Conservation (phyloP, 371 early-diverging fungal genomes). For the Apophysomyces ossiformis region DNA sequence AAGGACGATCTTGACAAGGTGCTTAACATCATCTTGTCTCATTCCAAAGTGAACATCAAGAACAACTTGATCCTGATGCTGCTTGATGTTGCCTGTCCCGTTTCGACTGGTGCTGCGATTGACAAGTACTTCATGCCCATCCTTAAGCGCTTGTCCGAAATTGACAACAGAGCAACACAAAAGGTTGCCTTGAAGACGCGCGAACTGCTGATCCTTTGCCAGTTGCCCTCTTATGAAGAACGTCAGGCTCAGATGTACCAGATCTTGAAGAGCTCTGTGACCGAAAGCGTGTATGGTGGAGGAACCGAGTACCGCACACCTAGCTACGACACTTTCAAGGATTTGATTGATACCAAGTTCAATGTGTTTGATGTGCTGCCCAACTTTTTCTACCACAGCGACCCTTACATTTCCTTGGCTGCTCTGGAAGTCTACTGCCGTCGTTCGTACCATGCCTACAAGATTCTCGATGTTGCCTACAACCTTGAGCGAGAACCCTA, state of each 20-base stretch:
- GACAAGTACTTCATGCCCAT: conserved; percentile 79
- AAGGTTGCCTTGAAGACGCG: conserved; percentile 94
- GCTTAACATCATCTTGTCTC: conserved; percentile 78
- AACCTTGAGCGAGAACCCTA: conserved; percentile 72
- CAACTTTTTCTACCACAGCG: conserved; percentile 89
- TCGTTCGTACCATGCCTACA: conserved; percentile 96
- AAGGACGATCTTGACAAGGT: conserved; percentile 84
- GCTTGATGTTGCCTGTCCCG: conserved; percentile 79
- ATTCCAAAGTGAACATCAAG: conserved; percentile 82
- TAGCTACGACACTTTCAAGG: conserved; percentile 83
- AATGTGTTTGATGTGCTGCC: conserved; percentile 95
- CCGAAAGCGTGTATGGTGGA: conserved; percentile 79
- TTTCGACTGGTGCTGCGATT: conserved; percentile 63
- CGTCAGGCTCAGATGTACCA: conserved; percentile 84
- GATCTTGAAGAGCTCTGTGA: conserved; percentile 81
- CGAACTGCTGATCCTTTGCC: conserved; percentile 90
- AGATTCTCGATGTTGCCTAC: conserved; percentile 83
- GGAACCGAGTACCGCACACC: conserved; percentile 74
- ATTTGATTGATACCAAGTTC: conserved; percentile 91
- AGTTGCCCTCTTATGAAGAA: conserved; percentile 92
- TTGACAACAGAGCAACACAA: conserved; percentile 77
- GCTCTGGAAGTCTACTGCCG: conserved; percentile 96
- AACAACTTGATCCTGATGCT: conserved; percentile 78
- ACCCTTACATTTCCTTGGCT: conserved; percentile 80
- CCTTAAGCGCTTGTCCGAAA: conserved; percentile 82